A percentile compares a stretch with the other conserved stretches of the same genome.
These are phyloP conservation scores for Acrodontium crateriforme DNA, from an alignment of 2,329 filamentous ascomycete genomes.

Conservation along the genomic window DNA sequence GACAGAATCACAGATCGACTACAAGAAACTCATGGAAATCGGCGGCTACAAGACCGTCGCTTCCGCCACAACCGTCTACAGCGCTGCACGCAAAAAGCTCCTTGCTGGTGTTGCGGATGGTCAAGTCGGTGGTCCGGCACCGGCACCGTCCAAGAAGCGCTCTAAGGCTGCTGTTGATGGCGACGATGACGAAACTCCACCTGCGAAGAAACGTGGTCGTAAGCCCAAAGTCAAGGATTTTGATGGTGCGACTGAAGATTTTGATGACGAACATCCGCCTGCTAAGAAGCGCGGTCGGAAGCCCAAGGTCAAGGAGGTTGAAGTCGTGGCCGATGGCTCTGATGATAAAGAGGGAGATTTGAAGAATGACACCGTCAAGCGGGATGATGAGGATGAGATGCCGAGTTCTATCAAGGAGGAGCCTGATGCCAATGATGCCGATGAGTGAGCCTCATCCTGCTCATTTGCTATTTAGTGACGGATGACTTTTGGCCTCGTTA, in stretches of 20 bases:
- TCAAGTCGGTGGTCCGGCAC: not conserved
- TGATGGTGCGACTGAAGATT: not conserved
- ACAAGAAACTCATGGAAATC: constrained; percentile 9
- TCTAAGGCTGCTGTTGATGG: not conserved
- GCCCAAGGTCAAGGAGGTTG: not conserved
- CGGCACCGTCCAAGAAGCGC: not conserved
- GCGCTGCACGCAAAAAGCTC: constrained; percentile 8
- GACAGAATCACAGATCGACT: constrained; percentile 9
- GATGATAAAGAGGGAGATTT: no score
- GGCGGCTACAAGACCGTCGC: constrained; percentile 10
- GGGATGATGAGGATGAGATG: no score
- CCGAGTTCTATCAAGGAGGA: no score
- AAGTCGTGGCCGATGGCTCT: not conserved
- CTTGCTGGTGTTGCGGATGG: constrained; percentile 2
- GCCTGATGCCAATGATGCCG: no score
- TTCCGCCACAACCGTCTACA: constrained; percentile 7
- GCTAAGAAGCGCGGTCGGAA: not conserved
- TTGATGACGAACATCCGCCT: not conserved
- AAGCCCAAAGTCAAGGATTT: not conserved
- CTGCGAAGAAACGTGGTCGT: not conserved
- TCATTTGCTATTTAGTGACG: no score
- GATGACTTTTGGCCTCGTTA: no score
- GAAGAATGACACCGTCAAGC: no score
- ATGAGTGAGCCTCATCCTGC: no score
- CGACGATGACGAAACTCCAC: not conserved